Base-by-base conservation (phyloP, 495 filamentous ascomycete genomes). In the Penicillium dipodomyicola region DNA sequence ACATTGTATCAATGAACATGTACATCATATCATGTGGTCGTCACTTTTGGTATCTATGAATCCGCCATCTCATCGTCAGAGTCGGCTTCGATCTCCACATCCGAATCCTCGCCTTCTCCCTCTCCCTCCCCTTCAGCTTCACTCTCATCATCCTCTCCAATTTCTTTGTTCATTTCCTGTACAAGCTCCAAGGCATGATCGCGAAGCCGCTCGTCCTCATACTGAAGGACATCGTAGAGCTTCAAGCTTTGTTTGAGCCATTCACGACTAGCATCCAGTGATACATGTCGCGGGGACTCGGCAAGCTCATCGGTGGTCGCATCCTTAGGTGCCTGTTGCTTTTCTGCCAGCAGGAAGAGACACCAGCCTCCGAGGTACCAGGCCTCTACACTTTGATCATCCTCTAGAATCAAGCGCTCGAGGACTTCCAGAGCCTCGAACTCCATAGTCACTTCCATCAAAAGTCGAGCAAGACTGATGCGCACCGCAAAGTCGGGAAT, bases 361-460 rank as follows among this genome's bases (percentile, higher is more conserved):
- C 88, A 88, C 88, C 93, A 99, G 10, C 95, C 95, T 32, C 95
- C 93, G 3, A 97, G 77, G 74, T 99, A 99, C 92, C 91, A 96
- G 2, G 88, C 89, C 71, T 99, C 95, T 11, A 97, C 90, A 71
- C 92, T 91, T 59, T 85, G 80, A 68, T 99, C 95, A 60, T 97
- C 92, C 70, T 97, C 95, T 5, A 77, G 70, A 17, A 96, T 84
- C 48, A 99, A 68, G 48, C 89, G 77, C 62, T 96, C 91, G 43
- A 96, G 77, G 8, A 97, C 91, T 48, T 89, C 85, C 22, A 96
- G 78, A 5, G 94, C 95, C 57, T 89, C 83, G 52, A 90, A 81
- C 65, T 91, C 86, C 87, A 96, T 84, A 44, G 80, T 84, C 4
- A 90, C 90, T 71, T 97, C 95, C 81, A 97, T 92, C 33, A 97